These are phyloP conservation scores for Kodamaea sp. DNA, from an alignment of 1,139 yeast genomes.

Conservation along the genomic window DNA sequence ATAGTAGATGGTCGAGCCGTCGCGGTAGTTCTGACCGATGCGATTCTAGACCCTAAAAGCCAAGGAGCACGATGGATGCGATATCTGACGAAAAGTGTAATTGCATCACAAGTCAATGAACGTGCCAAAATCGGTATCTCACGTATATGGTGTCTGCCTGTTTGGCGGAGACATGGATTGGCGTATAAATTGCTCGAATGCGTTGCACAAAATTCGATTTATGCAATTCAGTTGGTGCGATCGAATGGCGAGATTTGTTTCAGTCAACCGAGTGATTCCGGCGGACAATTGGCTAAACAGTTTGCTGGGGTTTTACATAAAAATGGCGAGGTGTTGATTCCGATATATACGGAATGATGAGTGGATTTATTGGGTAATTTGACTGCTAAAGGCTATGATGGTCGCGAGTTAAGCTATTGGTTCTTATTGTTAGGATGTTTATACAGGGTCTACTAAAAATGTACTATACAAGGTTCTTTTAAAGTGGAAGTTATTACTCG, in stretches of 20 bases:
- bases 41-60: conserved; percentile 16
- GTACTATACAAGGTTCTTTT: not conserved
- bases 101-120: conserved; percentile 31
- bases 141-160: conserved; percentile 59
- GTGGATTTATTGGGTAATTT: not conserved
- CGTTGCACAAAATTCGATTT: conserved; percentile 42
- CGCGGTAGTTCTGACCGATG: conserved; percentile 51
- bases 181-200: conserved; percentile 42
- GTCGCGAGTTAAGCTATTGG: too few species aligned
- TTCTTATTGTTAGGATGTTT: too few species aligned
- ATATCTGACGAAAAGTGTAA: conserved; percentile 28
- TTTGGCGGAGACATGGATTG: conserved; percentile 51
- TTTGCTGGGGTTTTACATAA: conserved; percentile 52
- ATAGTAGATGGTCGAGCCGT: conserved; percentile 40
- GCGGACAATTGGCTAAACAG: conserved; percentile 50
- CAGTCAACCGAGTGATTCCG: conserved; percentile 69
- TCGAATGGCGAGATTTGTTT: conserved; percentile 46
- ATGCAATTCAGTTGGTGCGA: conserved; percentile 46
- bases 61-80: conserved; percentile 47
- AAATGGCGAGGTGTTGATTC: conserved; percentile 47
- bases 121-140: conserved; percentile 52
- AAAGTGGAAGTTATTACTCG: not conserved
- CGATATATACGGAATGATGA: conserved; percentile 42
- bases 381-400: too few species aligned
- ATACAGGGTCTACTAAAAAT: not conserved